These are phyloP conservation scores for Apiotrichum domesticum DNA, from an alignment of 1,284 basidiomycete genomes.

Conservation along the genomic window DNA sequence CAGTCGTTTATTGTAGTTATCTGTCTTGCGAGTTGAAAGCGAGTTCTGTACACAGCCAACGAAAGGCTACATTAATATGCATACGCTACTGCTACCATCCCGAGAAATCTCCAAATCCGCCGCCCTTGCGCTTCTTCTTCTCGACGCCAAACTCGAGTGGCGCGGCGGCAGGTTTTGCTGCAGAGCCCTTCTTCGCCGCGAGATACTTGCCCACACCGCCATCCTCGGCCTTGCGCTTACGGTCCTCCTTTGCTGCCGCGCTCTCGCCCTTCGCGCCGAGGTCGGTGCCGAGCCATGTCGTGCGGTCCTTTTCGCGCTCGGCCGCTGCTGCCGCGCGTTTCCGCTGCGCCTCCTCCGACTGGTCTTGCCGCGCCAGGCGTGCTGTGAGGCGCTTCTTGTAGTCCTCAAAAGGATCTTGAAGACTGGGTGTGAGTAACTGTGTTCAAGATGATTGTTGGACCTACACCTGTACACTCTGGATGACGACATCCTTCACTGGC, in stretches of 20 bases:
- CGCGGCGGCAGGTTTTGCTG: neutral
- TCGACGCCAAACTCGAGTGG: conserved; percentile 36
- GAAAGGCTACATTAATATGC: neutral
- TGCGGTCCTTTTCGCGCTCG: conserved; percentile 48
- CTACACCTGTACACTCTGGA: conserved; percentile 42
- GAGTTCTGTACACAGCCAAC: no score
- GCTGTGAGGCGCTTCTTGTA: conserved; percentile 46
- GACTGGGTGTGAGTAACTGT: conserved; percentile 21
- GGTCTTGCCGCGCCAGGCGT: conserved; percentile 39
- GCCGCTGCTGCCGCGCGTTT: conserved; percentile 36
- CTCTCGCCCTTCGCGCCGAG: conserved; percentile 42
- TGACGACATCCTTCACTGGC: conserved; percentile 70
- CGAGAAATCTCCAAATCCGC: conserved; percentile 49
- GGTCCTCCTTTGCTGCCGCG: conserved; percentile 24
- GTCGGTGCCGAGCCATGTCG: conserved; percentile 48
- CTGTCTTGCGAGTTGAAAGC: no score
- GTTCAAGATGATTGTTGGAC: no score
- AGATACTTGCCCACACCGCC: conserved; percentile 49
- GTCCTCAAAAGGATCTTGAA: conserved; percentile 50
- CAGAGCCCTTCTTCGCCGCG: neutral
- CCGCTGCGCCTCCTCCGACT: conserved; percentile 40
- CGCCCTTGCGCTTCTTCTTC: conserved; percentile 46
- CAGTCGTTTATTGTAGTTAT: no score
- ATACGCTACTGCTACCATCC: conserved; percentile 26
- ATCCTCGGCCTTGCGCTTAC: conserved; percentile 34